A percentile compares a stretch with the other conserved stretches of the same genome.
phyloP scores from a whole-genome alignment of 225 moss, liverwort and hornwort species.

The Ulota crispa region DNA sequence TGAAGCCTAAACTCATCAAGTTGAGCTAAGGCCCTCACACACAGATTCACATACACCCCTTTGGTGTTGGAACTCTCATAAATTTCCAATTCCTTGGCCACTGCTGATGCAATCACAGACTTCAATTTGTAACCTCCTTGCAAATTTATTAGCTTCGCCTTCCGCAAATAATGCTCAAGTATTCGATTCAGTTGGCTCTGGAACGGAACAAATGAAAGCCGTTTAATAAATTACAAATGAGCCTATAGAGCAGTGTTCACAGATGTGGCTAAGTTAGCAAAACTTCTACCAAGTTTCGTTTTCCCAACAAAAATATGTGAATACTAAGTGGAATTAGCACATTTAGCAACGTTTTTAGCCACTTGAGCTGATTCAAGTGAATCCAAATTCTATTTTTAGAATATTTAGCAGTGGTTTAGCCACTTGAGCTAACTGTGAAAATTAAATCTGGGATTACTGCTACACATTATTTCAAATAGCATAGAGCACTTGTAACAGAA shows the following conservation, averaged over 20 bases:
- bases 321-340: no score
- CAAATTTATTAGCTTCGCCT: constrained; percentile 54
- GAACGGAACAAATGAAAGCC: constrained; percentile 17
- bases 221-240: not conserved
- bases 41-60: constrained; percentile 94
- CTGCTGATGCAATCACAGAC: constrained; percentile 68
- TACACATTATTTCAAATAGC: constrained; percentile 3
- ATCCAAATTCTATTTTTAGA: no score
- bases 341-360: no score
- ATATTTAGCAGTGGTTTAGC: no score
- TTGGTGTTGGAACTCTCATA: constrained; percentile 73
- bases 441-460: no score
- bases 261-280: no score
- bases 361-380: no score
- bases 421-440: no score
- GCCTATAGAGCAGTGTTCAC: no score
- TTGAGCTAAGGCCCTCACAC: constrained; percentile 80
- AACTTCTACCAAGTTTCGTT: no score
- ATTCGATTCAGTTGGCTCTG: constrained; percentile 91
- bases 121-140: constrained; percentile 62
- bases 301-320: no score
- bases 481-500: constrained; percentile 6
- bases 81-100: constrained; percentile 76
- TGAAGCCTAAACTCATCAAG: constrained; percentile 47
- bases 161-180: constrained; percentile 77